A percentile compares a stretch with the other conserved stretches of the same genome.
Conservation (phyloP, 164 flowering plant species). For the Houttuynia cordata region DNA sequence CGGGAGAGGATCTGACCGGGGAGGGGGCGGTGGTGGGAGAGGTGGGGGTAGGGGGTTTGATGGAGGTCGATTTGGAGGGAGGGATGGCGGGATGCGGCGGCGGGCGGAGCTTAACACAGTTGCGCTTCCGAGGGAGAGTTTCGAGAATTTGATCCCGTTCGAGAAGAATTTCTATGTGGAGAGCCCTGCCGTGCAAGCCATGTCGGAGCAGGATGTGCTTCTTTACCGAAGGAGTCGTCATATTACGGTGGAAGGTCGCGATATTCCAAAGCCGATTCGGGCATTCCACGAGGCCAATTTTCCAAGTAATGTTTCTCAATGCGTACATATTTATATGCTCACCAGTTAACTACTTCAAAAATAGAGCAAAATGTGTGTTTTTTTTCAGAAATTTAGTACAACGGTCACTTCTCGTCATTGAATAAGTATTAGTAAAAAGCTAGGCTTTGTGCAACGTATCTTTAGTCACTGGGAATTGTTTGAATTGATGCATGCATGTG, state of each 20-base stretch:
- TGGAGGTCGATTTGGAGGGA: conserved; percentile 27
- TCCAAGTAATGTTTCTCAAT: conserved; percentile 44
- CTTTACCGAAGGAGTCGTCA: conserved; percentile 54
- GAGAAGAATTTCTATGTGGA: conserved; percentile 85
- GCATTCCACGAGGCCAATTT: conserved; percentile 69
- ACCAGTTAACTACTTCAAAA: too few species aligned
- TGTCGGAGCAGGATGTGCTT: conserved; percentile 68
- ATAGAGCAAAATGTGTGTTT: too few species aligned
- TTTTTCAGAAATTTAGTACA: too few species aligned
- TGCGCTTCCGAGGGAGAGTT: conserved; percentile 69
- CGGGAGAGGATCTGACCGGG: conserved; percentile 10
- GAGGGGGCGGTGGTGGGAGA: conserved; percentile 17
- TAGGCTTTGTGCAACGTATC: too few species aligned
- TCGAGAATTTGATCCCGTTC: conserved; percentile 63
- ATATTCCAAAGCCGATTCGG: conserved; percentile 75
- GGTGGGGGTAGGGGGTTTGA: conserved; percentile 14
- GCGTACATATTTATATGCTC: not conserved
- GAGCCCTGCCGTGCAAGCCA: conserved; percentile 49
- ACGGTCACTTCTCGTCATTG: too few species aligned
- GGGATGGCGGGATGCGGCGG: conserved; percentile 29
- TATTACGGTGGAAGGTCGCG: conserved; percentile 76
- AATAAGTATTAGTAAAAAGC: too few species aligned
- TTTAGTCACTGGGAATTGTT: not conserved
- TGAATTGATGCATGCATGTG: conserved; percentile 4
- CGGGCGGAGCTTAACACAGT: conserved; percentile 54